phyloP scores from a whole-genome alignment of 495 filamentous ascomycete species.

The Neurospora sp. region DNA sequence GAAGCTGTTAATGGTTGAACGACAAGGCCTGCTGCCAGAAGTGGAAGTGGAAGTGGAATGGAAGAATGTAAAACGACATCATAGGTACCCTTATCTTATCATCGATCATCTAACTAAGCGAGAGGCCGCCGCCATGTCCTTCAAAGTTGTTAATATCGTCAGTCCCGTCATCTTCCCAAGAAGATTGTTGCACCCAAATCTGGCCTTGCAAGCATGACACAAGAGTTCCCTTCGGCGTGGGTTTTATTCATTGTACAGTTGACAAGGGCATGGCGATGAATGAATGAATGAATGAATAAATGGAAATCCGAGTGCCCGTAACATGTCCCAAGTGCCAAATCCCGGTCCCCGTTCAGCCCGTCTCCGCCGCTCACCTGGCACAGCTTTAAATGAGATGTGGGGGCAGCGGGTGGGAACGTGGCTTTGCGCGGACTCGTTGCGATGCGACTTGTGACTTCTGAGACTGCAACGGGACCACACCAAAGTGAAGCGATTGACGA shows the following conservation, averaged over 20 bases:
- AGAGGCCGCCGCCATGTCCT: not conserved
- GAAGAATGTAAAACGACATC: not conserved
- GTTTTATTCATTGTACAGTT: not conserved
- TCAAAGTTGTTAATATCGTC: not conserved
- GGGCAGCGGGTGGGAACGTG: not conserved
- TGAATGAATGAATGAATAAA: not conserved
- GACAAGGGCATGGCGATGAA: not conserved
- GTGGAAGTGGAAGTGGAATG: not conserved
- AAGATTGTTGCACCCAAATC: not conserved
- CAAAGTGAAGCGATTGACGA: not conserved
- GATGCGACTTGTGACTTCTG: not conserved
- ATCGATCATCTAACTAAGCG: not conserved
- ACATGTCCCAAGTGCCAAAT: not conserved
- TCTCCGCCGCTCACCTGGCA: not conserved
- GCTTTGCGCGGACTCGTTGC: not conserved
- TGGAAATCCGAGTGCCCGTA: not conserved
- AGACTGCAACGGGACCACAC: not conserved
- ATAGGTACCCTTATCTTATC: not conserved
- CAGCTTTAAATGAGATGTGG: constrained; percentile 11
- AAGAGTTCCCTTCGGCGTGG: not conserved
- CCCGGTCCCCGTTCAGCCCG: not conserved
- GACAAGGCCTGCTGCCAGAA: not conserved
- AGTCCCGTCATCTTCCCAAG: not conserved
- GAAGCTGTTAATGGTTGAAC: not conserved
- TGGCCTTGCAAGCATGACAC: not conserved